Base-by-base conservation (phyloP, 202 grass and related monocot species). In the Carex sylvatica region DNA sequence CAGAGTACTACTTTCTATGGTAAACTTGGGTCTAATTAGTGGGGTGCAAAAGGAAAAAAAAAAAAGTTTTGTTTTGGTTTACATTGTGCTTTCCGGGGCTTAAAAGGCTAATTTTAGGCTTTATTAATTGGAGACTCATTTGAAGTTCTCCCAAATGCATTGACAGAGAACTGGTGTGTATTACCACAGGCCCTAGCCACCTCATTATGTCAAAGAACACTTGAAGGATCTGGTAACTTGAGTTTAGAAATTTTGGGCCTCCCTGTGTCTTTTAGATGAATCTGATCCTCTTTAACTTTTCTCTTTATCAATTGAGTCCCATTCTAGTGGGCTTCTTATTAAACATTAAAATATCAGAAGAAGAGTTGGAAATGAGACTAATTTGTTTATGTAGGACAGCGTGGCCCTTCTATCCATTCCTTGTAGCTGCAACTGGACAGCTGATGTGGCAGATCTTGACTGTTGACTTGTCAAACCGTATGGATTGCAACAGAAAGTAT, bases 401-500 rank as follows among this genome's bases (percentile, higher is more conserved):
- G 69, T 94, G 87, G 92, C 87, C 88, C 49, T 98, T 88, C 71
- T 98, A 93, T 84, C 79, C 90, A 85, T 86, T 91, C 79, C 87
- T 98, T 16, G 44, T 69, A 52, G 89, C 80, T 69, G 95, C 86
- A 16, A 78, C 79, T 61, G 90, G 83, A 31, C 95, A 97, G 38
- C 85, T 94, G 87, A 73, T 72, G 24, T 98, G 95, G 90, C 92
- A 98, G 76, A 88, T 98, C 78, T 88, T 84, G 53, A 90, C 89
- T 5, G 95, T 91, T 54, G 88, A 94, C 80, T 85, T 98, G 33
- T 94, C 95, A 63, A 83, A 80, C 60, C 84, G 88, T 36, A 30
- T 77, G 22, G 90, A 98, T 72, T 98, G 90, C 85, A 98, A 98
- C 71, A 93, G 23, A 74, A 94, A 91, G 92, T 98, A 90, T 70